Base-by-base conservation (phyloP, 306 rosid species). In the Luffa aegyptiaca region DNA sequence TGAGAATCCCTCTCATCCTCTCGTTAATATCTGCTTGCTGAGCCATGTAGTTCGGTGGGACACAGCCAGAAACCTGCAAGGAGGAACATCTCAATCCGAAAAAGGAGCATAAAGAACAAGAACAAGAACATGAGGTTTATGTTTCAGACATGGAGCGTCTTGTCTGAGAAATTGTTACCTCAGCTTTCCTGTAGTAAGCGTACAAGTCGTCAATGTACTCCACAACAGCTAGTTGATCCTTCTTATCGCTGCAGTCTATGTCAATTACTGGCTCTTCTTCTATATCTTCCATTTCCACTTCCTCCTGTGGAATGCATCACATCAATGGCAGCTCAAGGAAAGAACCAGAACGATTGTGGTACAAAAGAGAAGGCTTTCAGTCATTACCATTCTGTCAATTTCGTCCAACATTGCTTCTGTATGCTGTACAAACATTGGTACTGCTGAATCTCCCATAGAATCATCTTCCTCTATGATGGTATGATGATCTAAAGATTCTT, bases 401-500 rank as follows among this genome's bases (percentile, higher is more conserved):
- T 87, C 92, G 21, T 87, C 90, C 69, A 89, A 61, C 84, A 89
- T 83, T n/a, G 90, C 89, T 82, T 89, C 89, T 12, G 92, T 89
- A 77, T 87, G 90, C 48, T 85, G 88, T 72, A 89, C 92, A 76
- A 83, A 89, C 90, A 89, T 89, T 39, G 92, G 90, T 59, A 83
- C 87, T 8, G 82, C 86, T 10, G 76, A 48, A 10, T 72, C 80
- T 9, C 37, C 80, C 80, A 76, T 77, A 5, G 58, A 33, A 63
- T 82, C 89, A 42, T 83, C 92, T 35, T 80, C 87, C 76, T 83
- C 92, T 62, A 57, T 44, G 52, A 83, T 83, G 66, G 75, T 66
- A 52, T 78, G 73, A 71, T 78, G 81, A 70, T 85, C 86, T 82
- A 57, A 82, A 6, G 80, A 63, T 45, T 66, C 87, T 35, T 76